These are phyloP conservation scores for Pseudogymnoascus sp. DNA, from an alignment of 2,329 filamentous ascomycete species.

Conservation along the genomic window DNA sequence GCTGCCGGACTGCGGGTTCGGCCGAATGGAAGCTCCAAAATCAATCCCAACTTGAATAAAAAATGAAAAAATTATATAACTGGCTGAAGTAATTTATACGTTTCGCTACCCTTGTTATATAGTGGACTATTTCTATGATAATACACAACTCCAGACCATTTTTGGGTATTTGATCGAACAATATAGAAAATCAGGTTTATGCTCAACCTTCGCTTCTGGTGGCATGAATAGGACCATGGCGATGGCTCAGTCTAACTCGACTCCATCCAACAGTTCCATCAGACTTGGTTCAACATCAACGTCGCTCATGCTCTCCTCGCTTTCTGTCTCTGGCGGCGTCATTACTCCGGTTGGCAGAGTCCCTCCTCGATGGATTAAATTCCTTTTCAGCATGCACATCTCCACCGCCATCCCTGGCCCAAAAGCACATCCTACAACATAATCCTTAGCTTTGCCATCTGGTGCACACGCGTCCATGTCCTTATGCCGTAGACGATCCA, in stretches of 20 bases:
- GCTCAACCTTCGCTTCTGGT: not conserved
- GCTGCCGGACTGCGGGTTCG: not conserved
- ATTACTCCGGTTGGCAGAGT: slow-evolving; percentile 19
- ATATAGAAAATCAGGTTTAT: not conserved
- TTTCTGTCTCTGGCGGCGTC: slow-evolving; percentile 26
- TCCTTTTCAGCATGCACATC: slow-evolving; percentile 53
- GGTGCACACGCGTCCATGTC: slow-evolving; percentile 52
- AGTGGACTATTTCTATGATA: not conserved
- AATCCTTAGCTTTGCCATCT: slow-evolving; percentile 42
- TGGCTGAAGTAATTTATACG: too few relatives aligned
- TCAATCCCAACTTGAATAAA: too few relatives aligned
- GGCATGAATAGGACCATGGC: not conserved
- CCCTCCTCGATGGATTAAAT: slow-evolving; percentile 23
- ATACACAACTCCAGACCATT: not conserved
- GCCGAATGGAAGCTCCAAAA: not conserved
- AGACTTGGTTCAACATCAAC: slow-evolving; percentile 22
- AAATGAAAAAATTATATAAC: not conserved
- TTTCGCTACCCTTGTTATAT: not conserved
- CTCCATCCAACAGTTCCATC: slow-evolving; percentile 24
- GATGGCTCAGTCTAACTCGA: slow-evolving; percentile 24
- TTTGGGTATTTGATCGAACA: not conserved
- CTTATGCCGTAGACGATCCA: slow-evolving; percentile 50
- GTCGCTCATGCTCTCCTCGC: slow-evolving; percentile 23
- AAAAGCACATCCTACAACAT: slow-evolving; percentile 60
- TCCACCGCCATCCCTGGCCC: slow-evolving; percentile 62